A percentile compares a stretch with the other conserved stretches of the same genome.
Conservation (phyloP, 352 stramenopile genomes). For the Globisporangium spinosum region DNA sequence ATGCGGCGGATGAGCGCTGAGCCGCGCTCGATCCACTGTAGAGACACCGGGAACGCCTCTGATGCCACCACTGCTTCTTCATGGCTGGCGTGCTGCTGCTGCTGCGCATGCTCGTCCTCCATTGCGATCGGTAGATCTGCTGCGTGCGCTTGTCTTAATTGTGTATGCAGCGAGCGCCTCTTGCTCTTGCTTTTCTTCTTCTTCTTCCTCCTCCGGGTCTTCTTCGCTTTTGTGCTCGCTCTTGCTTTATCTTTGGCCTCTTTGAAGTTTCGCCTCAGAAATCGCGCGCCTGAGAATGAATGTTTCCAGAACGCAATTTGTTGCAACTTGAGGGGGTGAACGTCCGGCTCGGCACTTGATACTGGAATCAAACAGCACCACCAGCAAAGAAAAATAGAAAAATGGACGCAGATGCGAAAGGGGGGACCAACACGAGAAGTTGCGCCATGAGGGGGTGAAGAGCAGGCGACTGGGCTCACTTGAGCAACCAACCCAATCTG, state of each 20-base stretch:
- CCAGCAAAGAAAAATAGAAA: conserved; percentile 3
- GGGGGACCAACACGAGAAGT: conserved; percentile 2
- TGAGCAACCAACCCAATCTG: neutral
- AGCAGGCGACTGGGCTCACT: neutral
- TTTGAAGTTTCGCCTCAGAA: conserved; percentile 10
- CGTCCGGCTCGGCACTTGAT: neutral
- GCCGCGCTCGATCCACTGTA: conserved; percentile 79
- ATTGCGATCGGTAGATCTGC: neutral
- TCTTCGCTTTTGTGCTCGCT: neutral
- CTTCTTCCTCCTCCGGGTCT: neutral
- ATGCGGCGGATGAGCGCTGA: conserved; percentile 84
- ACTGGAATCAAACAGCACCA: neutral
- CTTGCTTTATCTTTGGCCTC: conserved; percentile 5
- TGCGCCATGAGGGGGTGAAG: conserved; percentile 15
- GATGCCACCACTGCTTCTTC: conserved; percentile 12
- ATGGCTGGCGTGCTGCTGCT: neutral
- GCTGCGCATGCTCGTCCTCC: neutral
- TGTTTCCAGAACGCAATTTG: neutral
- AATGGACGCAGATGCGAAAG: neutral
- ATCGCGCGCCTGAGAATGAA: neutral
- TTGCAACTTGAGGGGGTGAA: neutral
- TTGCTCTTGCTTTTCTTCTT: neutral
- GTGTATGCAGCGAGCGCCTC: neutral
- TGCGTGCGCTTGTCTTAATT: neutral
- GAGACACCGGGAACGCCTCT: conserved; percentile 34